Evolutionary conservation across 2,329 filamentous ascomycete species (phyloP).

Genomic region (Penicillium sp.): DNA sequence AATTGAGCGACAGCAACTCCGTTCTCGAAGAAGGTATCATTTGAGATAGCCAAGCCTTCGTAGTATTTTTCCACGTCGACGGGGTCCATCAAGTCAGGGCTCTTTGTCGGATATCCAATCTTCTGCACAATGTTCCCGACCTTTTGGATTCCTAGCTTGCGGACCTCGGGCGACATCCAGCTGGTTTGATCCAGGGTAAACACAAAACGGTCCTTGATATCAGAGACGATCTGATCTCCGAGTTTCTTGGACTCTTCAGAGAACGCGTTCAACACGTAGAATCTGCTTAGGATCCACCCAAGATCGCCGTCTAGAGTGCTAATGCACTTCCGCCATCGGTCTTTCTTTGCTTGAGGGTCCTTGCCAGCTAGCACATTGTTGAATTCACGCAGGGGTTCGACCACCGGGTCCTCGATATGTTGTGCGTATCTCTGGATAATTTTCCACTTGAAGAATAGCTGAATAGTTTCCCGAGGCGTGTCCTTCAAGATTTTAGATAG

Average conservation of each 20-base stretch:
- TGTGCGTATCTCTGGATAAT: slow-evolving; percentile 59
- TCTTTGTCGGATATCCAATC: slow-evolving; percentile 69
- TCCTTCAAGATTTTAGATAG: slow-evolving; percentile 61
- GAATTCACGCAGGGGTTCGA: slow-evolving; percentile 65
- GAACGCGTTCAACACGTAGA: slow-evolving; percentile 72
- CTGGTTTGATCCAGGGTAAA: slow-evolving; percentile 62
- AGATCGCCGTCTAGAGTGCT: slow-evolving; percentile 61
- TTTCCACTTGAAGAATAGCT: slow-evolving; percentile 70
- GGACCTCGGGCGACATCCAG: slow-evolving; percentile 70
- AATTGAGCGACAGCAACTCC: slow-evolving; percentile 57
- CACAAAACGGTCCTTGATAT: slow-evolving; percentile 71
- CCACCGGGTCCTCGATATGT: slow-evolving; percentile 62
- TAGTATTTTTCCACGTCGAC: slow-evolving; percentile 63
- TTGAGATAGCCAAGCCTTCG: slow-evolving; percentile 55
- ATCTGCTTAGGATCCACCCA: slow-evolving; percentile 72
- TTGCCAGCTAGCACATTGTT: slow-evolving; percentile 65
- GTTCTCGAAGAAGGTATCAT: slow-evolving; percentile 63
- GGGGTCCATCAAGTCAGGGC: slow-evolving; percentile 66
- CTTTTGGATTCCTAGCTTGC: slow-evolving; percentile 65
- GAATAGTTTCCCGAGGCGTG: slow-evolving; percentile 60
- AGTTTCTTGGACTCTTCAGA: slow-evolving; percentile 68
- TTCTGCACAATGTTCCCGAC: slow-evolving; percentile 71
- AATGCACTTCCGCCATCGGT: slow-evolving; percentile 71
- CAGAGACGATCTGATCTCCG: slow-evolving; percentile 71
- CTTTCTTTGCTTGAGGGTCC: slow-evolving; percentile 65